These are phyloP conservation scores for Zelonia costaricensis DNA, from an alignment of 208 protist species.

Conservation along the genomic window DNA sequence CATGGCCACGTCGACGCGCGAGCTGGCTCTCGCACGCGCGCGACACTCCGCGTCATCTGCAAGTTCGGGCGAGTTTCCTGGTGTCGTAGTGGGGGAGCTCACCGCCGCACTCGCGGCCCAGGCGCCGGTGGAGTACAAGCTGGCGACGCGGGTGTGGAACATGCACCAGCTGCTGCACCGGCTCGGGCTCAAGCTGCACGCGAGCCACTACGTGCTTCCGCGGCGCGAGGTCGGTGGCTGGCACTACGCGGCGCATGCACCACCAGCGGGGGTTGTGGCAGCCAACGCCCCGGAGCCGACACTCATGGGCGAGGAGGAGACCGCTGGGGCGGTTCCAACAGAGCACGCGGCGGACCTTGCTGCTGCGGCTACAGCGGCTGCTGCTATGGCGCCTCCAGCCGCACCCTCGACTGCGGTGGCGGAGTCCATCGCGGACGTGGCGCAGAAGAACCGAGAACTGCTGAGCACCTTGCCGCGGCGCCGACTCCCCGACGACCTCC, in stretches of 20 bases:
- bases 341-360: not conserved
- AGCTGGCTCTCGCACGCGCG: constrained; percentile 23
- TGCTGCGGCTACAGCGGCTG: not conserved
- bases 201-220: constrained; percentile 30
- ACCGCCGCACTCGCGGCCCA: constrained; percentile 36
- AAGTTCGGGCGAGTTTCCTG: constrained; percentile 6
- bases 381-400: not conserved
- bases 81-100: constrained; percentile 35
- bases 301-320: not conserved
- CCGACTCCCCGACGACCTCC: constrained; percentile 38
- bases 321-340: not conserved
- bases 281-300: constrained; percentile 7
- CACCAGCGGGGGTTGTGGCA: constrained; percentile 15
- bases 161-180: constrained; percentile 84
- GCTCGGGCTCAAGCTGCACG: constrained; percentile 68
- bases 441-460: constrained; percentile 2
- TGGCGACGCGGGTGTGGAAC: constrained; percentile 76
- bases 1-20: constrained; percentile 40
- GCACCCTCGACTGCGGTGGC: not conserved
- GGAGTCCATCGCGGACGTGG: not conserved
- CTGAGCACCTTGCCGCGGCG: constrained; percentile 1
- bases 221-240: constrained; percentile 59
- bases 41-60: not conserved
- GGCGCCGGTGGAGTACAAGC: constrained; percentile 55
- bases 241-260: constrained; percentile 11